A percentile compares a stretch with the other conserved stretches of the same genome.
These are phyloP conservation scores for Talaromyces sp. DNA, from an alignment of 2,329 filamentous ascomycete species.

Conservation along the genomic window DNA sequence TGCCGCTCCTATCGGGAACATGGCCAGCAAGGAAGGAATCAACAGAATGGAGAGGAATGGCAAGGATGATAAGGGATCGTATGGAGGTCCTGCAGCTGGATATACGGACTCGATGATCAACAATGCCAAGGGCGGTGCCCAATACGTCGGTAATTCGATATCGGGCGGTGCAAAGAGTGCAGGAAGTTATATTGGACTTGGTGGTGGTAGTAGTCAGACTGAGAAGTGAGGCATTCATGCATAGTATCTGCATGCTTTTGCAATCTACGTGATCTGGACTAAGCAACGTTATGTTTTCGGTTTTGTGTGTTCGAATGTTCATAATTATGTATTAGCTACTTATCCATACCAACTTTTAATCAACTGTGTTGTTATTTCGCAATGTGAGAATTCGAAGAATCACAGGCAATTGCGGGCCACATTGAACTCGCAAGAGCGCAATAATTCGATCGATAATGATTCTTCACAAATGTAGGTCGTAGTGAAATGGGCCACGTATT, in stretches of 20 bases:
- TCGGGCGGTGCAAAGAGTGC: slow-evolving; percentile 18
- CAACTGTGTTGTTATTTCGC: neutral
- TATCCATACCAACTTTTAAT: neutral
- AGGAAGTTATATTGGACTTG: slow-evolving; percentile 9
- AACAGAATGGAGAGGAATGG: slow-evolving; percentile 54
- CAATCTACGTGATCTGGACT: neutral
- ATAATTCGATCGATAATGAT: neutral
- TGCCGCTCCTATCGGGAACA: slow-evolving; percentile 49
- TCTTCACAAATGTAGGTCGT: too few relatives aligned
- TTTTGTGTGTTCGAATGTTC: neutral
- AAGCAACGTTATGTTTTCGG: neutral
- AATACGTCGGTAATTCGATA: slow-evolving; percentile 19
- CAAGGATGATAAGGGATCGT: slow-evolving; percentile 51
- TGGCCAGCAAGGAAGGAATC: slow-evolving; percentile 51
- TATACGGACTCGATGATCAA: slow-evolving; percentile 20
- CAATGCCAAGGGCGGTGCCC: slow-evolving; percentile 12
- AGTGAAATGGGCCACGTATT: too few relatives aligned
- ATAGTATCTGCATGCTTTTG: neutral
- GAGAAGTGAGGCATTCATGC: neutral
- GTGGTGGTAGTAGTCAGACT: neutral
- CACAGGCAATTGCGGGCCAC: too few relatives aligned
- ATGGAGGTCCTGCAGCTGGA: slow-evolving; percentile 25
- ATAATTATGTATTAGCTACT: neutral
- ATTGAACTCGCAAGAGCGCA: neutral
- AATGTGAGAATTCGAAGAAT: neutral